phyloP scores from a whole-genome alignment of 225 moss, liverwort and hornwort species.

The Climacium dendroides region DNA sequence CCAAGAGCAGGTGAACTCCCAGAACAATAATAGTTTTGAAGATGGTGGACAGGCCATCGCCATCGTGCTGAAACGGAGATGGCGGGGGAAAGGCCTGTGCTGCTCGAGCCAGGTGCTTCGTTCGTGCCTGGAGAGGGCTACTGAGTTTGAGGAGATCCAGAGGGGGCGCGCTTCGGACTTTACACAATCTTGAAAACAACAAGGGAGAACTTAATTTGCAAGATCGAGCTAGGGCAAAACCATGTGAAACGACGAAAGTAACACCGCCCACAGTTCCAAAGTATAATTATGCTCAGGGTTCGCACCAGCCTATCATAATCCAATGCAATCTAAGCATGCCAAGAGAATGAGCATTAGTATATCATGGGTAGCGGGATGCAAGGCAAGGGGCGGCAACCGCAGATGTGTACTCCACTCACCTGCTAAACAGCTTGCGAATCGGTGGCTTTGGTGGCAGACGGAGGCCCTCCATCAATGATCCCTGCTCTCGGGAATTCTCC shows the following conservation, averaged over 20 bases:
- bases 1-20: constrained; percentile 18
- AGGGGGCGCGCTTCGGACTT: constrained; percentile 17
- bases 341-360: background rate
- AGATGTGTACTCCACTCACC: background rate
- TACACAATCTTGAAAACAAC: constrained; percentile 6
- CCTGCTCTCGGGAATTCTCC: background rate
- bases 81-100: constrained; percentile 1
- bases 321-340: background rate
- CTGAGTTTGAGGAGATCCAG: background rate
- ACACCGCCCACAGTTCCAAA: background rate
- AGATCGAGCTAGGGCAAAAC: too few species aligned
- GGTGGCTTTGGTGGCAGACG: background rate
- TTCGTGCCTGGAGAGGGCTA: background rate
- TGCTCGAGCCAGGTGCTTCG: background rate
- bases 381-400: background rate
- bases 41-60: constrained; percentile 7
- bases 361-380: background rate
- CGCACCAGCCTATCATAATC: background rate
- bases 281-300: background rate
- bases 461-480: constrained; percentile 5
- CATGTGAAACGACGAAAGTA: background rate
- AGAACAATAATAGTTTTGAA: constrained; percentile 14
- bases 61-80: background rate
- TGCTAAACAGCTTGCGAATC: background rate
- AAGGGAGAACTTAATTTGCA: background rate